Base-by-base conservation (phyloP, 768 basidiomycete species). In the Lactifluus pinguis region DNA sequence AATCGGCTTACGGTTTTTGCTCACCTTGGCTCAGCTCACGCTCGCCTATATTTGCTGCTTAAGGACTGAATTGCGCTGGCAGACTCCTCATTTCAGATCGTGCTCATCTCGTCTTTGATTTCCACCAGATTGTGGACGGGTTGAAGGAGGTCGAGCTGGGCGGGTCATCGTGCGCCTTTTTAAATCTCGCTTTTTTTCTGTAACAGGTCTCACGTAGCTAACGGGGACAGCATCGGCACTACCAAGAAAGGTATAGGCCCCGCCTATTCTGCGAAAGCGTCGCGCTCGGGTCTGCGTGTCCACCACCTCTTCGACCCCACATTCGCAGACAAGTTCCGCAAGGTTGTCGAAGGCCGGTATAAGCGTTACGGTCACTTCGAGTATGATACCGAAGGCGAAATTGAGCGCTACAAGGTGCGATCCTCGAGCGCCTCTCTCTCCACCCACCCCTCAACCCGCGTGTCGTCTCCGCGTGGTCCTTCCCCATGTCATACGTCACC, bases 41-140 rank as follows among this genome's bases (percentile, higher is more conserved):
- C 25, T 25, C n/a, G n/a, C n/a, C n/a, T 32, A 32, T 32, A 11
- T 4, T 4, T 15, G 32, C 3, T 15, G 42, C 45, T 19, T 56
- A 97, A 25, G 95, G 95, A 19, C 83, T 99, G 45, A 80, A 88
- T 69, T 95, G 92, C 74, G 81, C 83, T 11, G 80, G 82, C 60
- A 86, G 97, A 38, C 75, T 99, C 19, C 89, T 97, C 72, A 80
- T 99, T 67, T 98, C 95, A 29, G 94, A 98, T 75, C 87, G 97
- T 64, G 92, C 97, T 4, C 92, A 95, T 65, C 85, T 99, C 62
- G 97, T 99, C 38, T 94, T 99, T 69, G 97, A 98, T 72, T 98
- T 99, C 73, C 97, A 99, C 75, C 97, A 99, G 77, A 98, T 98
- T 69, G 97, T 98, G 32, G 97, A 99, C 70, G 97, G 97, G 6